Evolutionary conservation across 306 rosid species (phyloP), one percentile per base, ranked within the genome.

Genomic region (Vachellia pachyceras): DNA sequence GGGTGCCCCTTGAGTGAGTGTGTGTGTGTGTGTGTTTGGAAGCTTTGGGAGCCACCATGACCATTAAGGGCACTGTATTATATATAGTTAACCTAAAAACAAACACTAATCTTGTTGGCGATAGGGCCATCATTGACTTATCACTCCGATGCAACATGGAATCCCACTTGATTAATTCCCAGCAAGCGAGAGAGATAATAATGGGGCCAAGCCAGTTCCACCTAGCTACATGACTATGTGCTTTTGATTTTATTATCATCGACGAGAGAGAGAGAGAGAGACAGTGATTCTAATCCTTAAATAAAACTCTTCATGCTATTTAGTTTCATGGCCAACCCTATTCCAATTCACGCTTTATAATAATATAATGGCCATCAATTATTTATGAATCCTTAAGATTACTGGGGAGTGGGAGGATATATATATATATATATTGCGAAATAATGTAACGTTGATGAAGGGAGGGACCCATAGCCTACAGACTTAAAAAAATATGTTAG

Each of bases 101-200:
- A 78, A 71, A 77, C 87, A 88, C 87, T 85, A 82, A 61, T 79
- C 78, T 80, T 72, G 36, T 68, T n/a, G 49, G 37, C 61, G 60
- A 72, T 85, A 81, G 82, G 87, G 17, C 70, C 84, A 15, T 47
- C 60, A 83, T 50, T 75, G 82, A 84, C 92, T 81, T 89, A 90
- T 89, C 73, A 74, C 68, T 74, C 55, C 54, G 42, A 37, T 61
- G 74, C 77, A 82, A 79, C 79, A 82, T 91, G 95, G 83, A 77
- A 63, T 73, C 88, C 86, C 84, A 91, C 85, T 87, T 89, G 87
- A 73, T 79, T 77, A 79, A 29, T 29, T 29, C 1, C 1, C 33
- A 29, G 33, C 60, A 10, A 54, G 41, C 46, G 57, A 55, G 46
- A 67, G 39, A 18, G 60, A 66, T 82, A 42, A 23, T 72, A n/a